Conservation (phyloP, 2,329 filamentous ascomycete species). For the Trichophyton mentagrophytes region DNA sequence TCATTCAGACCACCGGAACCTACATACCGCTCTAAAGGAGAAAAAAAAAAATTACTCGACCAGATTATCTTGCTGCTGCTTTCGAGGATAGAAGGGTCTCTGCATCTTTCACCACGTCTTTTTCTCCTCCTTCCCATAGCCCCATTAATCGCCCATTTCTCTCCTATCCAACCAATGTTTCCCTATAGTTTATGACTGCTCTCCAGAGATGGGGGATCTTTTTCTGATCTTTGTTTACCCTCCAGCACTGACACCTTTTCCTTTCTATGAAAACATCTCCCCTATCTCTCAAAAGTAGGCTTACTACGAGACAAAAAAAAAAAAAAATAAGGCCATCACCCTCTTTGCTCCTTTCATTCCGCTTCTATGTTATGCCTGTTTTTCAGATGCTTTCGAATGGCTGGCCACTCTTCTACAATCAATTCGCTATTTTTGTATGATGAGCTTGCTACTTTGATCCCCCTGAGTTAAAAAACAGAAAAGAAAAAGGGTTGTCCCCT, state of each 20-base stretch:
- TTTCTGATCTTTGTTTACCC: not conserved
- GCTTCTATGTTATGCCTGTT: not conserved
- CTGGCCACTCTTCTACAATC: not conserved
- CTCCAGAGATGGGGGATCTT: not conserved
- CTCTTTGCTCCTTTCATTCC: not conserved
- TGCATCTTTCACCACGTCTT: not conserved
- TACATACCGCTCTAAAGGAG: too few species aligned
- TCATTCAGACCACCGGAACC: not conserved
- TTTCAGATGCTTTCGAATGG: not conserved
- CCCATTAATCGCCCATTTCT: not conserved
- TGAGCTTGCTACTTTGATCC: not conserved
- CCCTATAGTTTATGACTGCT: not conserved
- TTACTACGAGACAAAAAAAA: not conserved
- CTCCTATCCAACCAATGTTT: not conserved
- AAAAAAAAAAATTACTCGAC: too few species aligned
- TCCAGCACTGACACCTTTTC: too few species aligned
- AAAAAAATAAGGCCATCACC: not conserved
- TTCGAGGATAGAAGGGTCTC: conserved; percentile 3
- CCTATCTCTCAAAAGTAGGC: not conserved
- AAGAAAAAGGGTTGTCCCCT: not conserved
- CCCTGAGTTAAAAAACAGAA: not conserved
- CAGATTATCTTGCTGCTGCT: not conserved
- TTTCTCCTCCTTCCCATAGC: not conserved
- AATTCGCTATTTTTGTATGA: not conserved
- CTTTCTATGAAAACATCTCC: not conserved